phyloP scores from a whole-genome alignment of 139 green algal species.

The Tetraselmis chui region DNA sequence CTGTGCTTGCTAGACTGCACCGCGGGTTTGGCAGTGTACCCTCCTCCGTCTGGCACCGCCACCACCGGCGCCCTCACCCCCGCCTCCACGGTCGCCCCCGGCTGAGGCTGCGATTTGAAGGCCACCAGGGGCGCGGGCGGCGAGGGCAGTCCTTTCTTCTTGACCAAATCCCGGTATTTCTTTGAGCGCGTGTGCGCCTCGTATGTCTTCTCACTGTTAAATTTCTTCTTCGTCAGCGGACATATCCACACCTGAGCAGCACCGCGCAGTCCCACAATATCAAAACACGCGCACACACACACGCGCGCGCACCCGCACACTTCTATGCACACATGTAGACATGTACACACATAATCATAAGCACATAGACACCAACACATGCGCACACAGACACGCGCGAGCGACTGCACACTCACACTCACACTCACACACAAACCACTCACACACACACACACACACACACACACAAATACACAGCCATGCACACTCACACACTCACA shows the following conservation, averaged over 20 bases:
- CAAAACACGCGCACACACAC: too few species aligned
- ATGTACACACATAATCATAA: too few species aligned
- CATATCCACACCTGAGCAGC: constrained; percentile 72
- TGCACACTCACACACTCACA: too few species aligned
- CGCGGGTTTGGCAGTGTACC: constrained; percentile 21
- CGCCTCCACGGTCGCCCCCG: background rate
- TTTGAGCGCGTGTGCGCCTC: constrained; percentile 60
- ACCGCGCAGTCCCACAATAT: too few species aligned
- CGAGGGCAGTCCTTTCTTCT: constrained; percentile 31
- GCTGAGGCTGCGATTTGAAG: background rate
- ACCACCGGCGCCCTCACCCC: background rate
- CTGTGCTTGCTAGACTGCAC: constrained; percentile 1
- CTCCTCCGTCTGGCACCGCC: background rate
- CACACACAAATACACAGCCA: too few species aligned
- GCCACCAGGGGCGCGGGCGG: background rate
- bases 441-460: too few species aligned
- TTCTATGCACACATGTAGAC: too few species aligned
- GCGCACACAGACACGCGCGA: too few species aligned
- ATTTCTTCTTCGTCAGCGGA: constrained; percentile 84
- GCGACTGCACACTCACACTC: too few species aligned
- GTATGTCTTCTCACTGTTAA: constrained; percentile 83
- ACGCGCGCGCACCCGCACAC: too few species aligned
- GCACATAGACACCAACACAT: too few species aligned
- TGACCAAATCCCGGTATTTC: constrained; percentile 85
- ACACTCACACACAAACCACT: too few species aligned